Evolutionary conservation across 106 monocot species (phyloP).

Genomic region (Dioscorea dumetorum): DNA sequence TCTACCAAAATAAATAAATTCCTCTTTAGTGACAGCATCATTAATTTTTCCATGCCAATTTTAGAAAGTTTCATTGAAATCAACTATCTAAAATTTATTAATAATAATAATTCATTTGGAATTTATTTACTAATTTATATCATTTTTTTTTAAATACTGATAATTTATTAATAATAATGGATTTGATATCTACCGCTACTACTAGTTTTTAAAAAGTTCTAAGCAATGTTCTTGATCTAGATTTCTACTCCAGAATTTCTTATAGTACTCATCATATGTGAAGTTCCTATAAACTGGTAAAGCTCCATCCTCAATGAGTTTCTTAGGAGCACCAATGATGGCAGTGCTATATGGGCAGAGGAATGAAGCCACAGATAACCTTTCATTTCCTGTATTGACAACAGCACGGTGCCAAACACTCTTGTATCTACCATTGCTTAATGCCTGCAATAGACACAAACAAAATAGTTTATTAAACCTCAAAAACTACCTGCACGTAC

Average conservation of each 20-base stretch:
- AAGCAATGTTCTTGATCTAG: conserved; percentile 90
- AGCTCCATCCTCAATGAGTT: conserved; percentile 28
- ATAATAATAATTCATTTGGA: too few relatives aligned
- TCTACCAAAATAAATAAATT: too few relatives aligned
- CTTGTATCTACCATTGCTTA: conserved; percentile 74
- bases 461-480: not conserved
- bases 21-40: too few relatives aligned
- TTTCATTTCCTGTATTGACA: conserved; percentile 51
- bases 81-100: too few relatives aligned
- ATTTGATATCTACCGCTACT: not conserved
- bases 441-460: conserved; percentile 28
- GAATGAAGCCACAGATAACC: conserved; percentile 86
- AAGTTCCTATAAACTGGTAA: conserved; percentile 51
- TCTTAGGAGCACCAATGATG: conserved; percentile 44
- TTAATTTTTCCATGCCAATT: too few relatives aligned
- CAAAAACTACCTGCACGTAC: too few relatives aligned
- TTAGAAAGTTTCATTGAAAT: too few relatives aligned
- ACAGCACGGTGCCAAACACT: conserved; percentile 89
- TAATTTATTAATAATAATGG: too few relatives aligned
- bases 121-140: too few relatives aligned
- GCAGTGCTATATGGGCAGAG: conserved; percentile 63
- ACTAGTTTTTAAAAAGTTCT: conserved; percentile 56
- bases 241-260: conserved; percentile 83
- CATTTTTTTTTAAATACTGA: too few relatives aligned
- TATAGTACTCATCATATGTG: conserved; percentile 88